Conservation (phyloP, 2,329 filamentous ascomycete species). For the Macrophomina tecta region DNA sequence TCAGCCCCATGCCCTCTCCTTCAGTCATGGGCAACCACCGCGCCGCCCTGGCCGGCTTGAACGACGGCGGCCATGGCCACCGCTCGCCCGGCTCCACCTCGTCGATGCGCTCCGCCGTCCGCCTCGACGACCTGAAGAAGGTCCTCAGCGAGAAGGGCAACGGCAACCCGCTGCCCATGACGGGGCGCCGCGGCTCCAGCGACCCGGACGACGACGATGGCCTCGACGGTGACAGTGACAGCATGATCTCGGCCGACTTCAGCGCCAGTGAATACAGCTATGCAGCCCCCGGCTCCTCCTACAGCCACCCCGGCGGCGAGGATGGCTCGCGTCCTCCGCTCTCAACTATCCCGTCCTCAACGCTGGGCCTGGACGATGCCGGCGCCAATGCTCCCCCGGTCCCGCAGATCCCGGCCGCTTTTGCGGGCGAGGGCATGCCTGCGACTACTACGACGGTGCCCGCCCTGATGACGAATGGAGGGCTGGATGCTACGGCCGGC, state of each 20-base stretch:
- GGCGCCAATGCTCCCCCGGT: conserved; percentile 7
- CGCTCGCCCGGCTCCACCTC: conserved; percentile 38
- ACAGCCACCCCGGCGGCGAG: not conserved
- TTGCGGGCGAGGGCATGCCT: conserved; percentile 15
- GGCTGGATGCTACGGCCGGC: not conserved
- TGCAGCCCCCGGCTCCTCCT: conserved; percentile 27
- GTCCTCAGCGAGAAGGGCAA: conserved; percentile 42
- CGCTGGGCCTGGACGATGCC: not conserved
- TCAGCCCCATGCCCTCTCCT: conserved; percentile 22
- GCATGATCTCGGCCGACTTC: conserved; percentile 73
- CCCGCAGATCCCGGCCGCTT: conserved; percentile 12
- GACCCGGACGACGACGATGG: conserved; percentile 50
- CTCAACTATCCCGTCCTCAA: conserved; percentile 11
- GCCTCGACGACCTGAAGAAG: conserved; percentile 55
- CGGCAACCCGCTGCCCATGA: conserved; percentile 50
- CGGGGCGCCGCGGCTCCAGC: conserved; percentile 51
- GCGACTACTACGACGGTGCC: not conserved
- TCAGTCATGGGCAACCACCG: conserved; percentile 21
- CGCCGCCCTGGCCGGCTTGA: conserved; percentile 18
- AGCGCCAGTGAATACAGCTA: conserved; percentile 71
- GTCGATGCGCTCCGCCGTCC: conserved; percentile 45
- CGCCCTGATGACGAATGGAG: not conserved
- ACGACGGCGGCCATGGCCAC: conserved; percentile 13
- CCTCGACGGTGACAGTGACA: conserved; percentile 60
- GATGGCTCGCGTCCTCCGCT: conserved; percentile 10